A percentile compares a stretch with the other conserved stretches of the same genome.
Conservation (phyloP, 1,284 basidiomycete genomes). For the Apiotrichum sp. region DNA sequence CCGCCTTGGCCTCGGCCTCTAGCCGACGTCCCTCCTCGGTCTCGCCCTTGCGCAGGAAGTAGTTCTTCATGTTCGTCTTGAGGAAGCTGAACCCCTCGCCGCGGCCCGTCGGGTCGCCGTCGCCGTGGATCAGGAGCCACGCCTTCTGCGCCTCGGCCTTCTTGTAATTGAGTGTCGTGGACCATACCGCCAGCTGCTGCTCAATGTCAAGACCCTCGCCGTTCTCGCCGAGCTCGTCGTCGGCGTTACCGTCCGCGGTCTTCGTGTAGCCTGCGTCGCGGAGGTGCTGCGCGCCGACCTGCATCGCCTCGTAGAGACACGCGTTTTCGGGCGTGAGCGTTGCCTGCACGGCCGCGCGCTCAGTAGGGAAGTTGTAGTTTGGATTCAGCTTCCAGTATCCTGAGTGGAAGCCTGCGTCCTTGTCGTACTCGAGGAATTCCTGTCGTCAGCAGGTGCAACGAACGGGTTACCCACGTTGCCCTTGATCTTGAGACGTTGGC, state of each 20-base stretch:
- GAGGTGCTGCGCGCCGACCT: slow-evolving; percentile 90
- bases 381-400: slow-evolving; percentile 91
- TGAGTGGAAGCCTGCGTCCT: slow-evolving; percentile 79
- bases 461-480: slow-evolving; percentile 22
- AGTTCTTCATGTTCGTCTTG: slow-evolving; percentile 97
- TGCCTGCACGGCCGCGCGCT: slow-evolving; percentile 78
- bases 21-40: slow-evolving; percentile 85
- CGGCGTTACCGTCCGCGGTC: slow-evolving; percentile 60
- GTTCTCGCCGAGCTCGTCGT: slow-evolving; percentile 63
- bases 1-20: slow-evolving; percentile 79
- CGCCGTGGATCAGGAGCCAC: slow-evolving; percentile 92
- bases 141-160: slow-evolving; percentile 95
- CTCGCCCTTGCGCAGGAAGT: slow-evolving; percentile 93
- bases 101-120: slow-evolving; percentile 89
- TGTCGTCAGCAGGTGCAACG: not conserved
- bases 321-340: slow-evolving; percentile 90
- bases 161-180: slow-evolving; percentile 95
- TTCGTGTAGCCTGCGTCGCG: slow-evolving; percentile 80
- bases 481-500: slow-evolving; percentile 76
- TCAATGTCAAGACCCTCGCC: slow-evolving; percentile 91
- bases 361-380: slow-evolving; percentile 66
- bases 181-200: slow-evolving; percentile 97
- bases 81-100: slow-evolving; percentile 98
- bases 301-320: slow-evolving; percentile 93
- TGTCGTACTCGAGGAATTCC: slow-evolving; percentile 97